Evolutionary conservation across 2,329 filamentous ascomycete genomes (phyloP), one percentile per base, ranked within the genome.

Genomic region (Thelonectria blattea): DNA sequence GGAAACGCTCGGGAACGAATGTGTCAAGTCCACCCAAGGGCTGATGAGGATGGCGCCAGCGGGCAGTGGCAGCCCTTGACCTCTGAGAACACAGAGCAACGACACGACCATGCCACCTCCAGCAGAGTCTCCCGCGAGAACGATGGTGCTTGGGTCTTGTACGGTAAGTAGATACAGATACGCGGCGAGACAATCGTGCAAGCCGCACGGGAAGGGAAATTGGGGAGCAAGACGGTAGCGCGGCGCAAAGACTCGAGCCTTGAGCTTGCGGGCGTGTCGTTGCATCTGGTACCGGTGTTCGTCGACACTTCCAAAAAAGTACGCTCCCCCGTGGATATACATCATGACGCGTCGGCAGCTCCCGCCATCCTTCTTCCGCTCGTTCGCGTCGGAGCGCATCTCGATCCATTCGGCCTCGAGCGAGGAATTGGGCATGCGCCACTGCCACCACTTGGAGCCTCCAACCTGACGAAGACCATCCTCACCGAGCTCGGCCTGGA

Each of bases 241-340:
- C 5, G 94, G 91, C 22, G 94, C 93, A 74, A 98, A 88, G 8
- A 97, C 90, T 56, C 93, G 85, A 17, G 93, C 94, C 76, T 95
- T 93, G 62, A 99, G 83, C 78, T 98, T 98, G 55, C 95, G 85
- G 27, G 95, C 95, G 82, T 98, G 93, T 50, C 94, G 85, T 76
- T 99, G 95, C 83, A 99, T 88, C 81, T 98, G 94, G 78, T 98
- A 98, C n/a, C 95, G 88, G 79, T 98, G 95, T 75, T 96, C 93
- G 72, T 97, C 93, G 39, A 97, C 89, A 68, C 92, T 96, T 14
- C 95, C 94, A 74, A 99, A 98, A 78, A 89, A 99, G 77, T 97
- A 98, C 18, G 91, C 94, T 7, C 94, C 94, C 14, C 95, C 95
- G 72, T 98, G 95, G 20, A 98, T 83, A 76, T 98, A 98, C 22